Evolutionary conservation across 371 early-diverging fungal genomes (phyloP).

Genomic region (Mucor indicus): DNA sequence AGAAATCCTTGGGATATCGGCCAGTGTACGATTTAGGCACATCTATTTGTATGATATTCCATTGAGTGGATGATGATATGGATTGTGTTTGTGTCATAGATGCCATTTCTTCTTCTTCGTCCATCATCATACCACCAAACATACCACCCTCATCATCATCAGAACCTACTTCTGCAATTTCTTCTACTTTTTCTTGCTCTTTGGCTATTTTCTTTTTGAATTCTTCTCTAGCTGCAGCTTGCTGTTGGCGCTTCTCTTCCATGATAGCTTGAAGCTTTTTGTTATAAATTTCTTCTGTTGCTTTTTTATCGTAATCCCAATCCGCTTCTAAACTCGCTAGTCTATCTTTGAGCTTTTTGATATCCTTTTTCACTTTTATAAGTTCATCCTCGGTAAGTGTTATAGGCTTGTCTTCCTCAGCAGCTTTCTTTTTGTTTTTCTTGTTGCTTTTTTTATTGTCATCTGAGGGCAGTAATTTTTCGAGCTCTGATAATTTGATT

Average conservation of each 20-base stretch:
- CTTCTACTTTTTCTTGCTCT: slow-evolving; percentile 22
- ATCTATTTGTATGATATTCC: slow-evolving; percentile 18
- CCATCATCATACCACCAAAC: slow-evolving; percentile 24
- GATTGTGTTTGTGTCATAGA: not conserved
- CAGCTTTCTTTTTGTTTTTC: slow-evolving; percentile 28
- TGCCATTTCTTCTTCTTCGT: slow-evolving; percentile 7
- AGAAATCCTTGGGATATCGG: slow-evolving; percentile 39
- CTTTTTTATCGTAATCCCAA: slow-evolving; percentile 46
- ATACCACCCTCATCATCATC: slow-evolving; percentile 14
- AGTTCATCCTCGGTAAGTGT: slow-evolving; percentile 7
- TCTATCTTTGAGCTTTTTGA: slow-evolving; percentile 44
- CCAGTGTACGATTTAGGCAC: slow-evolving; percentile 45
- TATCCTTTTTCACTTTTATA: slow-evolving; percentile 29
- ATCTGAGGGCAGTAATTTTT: slow-evolving; percentile 18
- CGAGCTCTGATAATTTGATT: slow-evolving; percentile 20
- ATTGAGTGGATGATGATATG: no score
- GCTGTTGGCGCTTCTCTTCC: slow-evolving; percentile 27
- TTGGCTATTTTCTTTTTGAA: slow-evolving; percentile 8
- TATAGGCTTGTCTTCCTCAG: not conserved
- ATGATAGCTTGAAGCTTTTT: slow-evolving; percentile 21
- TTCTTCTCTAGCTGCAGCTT: not conserved
- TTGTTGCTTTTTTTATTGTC: slow-evolving; percentile 23
- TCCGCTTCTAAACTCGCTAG: slow-evolving; percentile 46
- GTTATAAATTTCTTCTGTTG: slow-evolving; percentile 30
- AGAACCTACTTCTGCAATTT: slow-evolving; percentile 12